Evolutionary conservation across 768 basidiomycete genomes (phyloP).

Genomic region (Collybia nuda): DNA sequence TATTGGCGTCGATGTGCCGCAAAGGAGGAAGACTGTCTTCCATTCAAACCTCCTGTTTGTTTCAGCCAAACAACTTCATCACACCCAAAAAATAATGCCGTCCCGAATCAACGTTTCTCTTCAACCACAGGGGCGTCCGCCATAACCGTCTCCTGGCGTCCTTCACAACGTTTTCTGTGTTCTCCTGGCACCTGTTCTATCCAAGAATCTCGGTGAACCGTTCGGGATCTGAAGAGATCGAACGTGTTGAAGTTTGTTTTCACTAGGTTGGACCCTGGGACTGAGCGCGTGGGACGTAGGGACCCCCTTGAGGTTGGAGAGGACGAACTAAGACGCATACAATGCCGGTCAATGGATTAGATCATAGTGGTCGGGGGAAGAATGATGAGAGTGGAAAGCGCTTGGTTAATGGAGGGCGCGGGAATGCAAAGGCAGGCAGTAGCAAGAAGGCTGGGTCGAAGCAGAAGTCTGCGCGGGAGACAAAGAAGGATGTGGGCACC

Average conservation of each 20-base stretch:
- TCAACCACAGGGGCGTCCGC: slow-evolving; percentile 26
- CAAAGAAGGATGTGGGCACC: slow-evolving; percentile 10
- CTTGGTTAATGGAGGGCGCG: slow-evolving; percentile 7
- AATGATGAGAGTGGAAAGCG: slow-evolving; percentile 4
- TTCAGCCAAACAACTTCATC: slow-evolving; percentile 41
- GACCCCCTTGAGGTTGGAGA: slow-evolving; percentile 6
- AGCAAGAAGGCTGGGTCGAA: slow-evolving; percentile 16
- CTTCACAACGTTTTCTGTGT: slow-evolving; percentile 13
- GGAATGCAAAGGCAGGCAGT: not conserved
- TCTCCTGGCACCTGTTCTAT: slow-evolving; percentile 26
- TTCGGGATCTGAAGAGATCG: slow-evolving; percentile 68
- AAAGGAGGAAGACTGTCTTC: not conserved
- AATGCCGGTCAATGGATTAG: slow-evolving; percentile 14
- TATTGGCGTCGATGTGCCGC: not conserved
- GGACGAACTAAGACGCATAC: not conserved
- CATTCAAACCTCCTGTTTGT: slow-evolving; percentile 15
- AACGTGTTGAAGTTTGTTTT: slow-evolving; percentile 13
- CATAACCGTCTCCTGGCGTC: slow-evolving; percentile 12
- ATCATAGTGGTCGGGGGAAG: slow-evolving; percentile 5
- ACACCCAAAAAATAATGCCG: slow-evolving; percentile 46
- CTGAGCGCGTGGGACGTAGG: slow-evolving; percentile 9
- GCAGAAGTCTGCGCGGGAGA: slow-evolving; percentile 7
- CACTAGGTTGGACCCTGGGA: slow-evolving; percentile 6
- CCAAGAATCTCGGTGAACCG: slow-evolving; percentile 65
- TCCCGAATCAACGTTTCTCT: slow-evolving; percentile 31